Evolutionary conservation across 371 early-diverging fungal species (phyloP).

Genomic region (Saksenaea oblongispora): DNA sequence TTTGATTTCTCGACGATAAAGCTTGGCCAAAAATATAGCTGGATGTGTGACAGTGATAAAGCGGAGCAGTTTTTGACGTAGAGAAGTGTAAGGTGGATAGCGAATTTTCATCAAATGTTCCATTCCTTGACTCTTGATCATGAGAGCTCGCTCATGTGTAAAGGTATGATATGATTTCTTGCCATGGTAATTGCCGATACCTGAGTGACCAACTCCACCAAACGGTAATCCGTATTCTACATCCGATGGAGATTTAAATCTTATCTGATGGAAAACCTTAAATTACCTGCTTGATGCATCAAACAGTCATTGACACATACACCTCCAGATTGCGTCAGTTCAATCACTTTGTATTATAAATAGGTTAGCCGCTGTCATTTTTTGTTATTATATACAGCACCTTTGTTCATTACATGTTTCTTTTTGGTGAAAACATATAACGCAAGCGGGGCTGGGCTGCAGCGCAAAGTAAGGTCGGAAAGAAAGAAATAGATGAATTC

Average conservation of each 20-base stretch:
- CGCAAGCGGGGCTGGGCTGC: slow-evolving; percentile 68
- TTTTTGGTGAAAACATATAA: slow-evolving; percentile 65
- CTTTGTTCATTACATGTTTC: slow-evolving; percentile 27
- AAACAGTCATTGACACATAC: slow-evolving; percentile 82
- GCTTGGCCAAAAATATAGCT: slow-evolving; percentile 25
- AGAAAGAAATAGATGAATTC: slow-evolving; percentile 1
- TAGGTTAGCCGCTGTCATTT: background rate
- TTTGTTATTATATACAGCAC: slow-evolving; percentile 16
- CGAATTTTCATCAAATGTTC: slow-evolving; percentile 45
- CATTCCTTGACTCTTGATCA: slow-evolving; percentile 52
- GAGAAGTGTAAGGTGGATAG: slow-evolving; percentile 63
- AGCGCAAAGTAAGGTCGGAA: background rate
- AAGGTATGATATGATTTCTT: slow-evolving; percentile 74
- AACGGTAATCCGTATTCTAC: slow-evolving; percentile 76
- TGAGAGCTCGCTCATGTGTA: slow-evolving; percentile 65
- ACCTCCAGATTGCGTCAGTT: slow-evolving; percentile 75
- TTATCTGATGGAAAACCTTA: background rate
- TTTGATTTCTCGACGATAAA: slow-evolving; percentile 18
- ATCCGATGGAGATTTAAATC: background rate
- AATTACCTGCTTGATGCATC: slow-evolving; percentile 59
- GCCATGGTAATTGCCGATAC: slow-evolving; percentile 90
- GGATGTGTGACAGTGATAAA: slow-evolving; percentile 37
- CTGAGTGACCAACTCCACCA: slow-evolving; percentile 91
- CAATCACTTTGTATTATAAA: slow-evolving; percentile 43
- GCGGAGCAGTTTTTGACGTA: slow-evolving; percentile 38